Conservation (phyloP, 768 basidiomycete genomes). For the Tylopilus balloui region DNA sequence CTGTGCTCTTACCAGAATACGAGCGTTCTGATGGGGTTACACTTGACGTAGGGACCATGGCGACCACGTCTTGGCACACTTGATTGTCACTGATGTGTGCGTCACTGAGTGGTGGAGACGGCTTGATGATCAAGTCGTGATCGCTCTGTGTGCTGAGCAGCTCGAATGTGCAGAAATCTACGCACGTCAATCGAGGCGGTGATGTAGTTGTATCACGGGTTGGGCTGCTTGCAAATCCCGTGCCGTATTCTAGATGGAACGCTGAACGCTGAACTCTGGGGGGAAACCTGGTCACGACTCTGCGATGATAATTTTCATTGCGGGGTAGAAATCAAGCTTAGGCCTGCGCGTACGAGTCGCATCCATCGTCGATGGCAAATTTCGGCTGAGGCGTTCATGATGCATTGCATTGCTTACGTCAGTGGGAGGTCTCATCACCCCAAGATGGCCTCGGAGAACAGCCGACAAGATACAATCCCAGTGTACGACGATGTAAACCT, state of each 20-base stretch:
- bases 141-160: background rate
- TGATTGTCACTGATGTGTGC: too few relatives aligned
- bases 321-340: too few relatives aligned
- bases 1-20: too few relatives aligned
- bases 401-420: too few relatives aligned
- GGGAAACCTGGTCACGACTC: too few relatives aligned
- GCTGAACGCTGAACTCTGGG: too few relatives aligned
- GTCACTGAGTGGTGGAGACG: too few relatives aligned
- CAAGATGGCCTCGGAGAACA: slow-evolving; percentile 16
- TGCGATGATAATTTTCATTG: background rate
- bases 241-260: background rate
- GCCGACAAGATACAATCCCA: slow-evolving; percentile 38
- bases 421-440: background rate
- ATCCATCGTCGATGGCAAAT: too few relatives aligned
- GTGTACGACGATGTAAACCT: slow-evolving; percentile 71
- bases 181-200: background rate
- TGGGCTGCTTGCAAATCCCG: background rate
- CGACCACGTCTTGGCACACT: background rate
- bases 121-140: background rate
- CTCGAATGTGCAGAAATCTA: background rate
- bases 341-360: too few relatives aligned
- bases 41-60: background rate
- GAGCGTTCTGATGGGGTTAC: too few relatives aligned
- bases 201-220: background rate
- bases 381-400: too few relatives aligned